Percentiles rank a stretch among this genome's conserved stretches.
Evolutionary conservation across 306 rosid species (phyloP).

Genomic region (Quercus glauca): DNA sequence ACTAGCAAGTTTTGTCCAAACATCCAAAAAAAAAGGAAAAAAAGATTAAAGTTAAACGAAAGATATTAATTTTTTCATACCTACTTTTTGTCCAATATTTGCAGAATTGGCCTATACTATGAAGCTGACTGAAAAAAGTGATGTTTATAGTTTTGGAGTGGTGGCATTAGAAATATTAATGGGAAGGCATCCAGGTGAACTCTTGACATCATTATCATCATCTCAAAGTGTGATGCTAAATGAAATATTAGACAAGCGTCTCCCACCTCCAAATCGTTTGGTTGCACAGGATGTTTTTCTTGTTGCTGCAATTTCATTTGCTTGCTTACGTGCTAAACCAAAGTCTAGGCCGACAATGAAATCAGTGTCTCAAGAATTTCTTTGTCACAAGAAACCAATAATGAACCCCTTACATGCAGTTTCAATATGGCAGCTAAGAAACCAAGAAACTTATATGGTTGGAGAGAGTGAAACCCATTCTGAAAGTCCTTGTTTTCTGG

Average conservation of each 20-base stretch:
- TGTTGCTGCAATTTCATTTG: constrained; percentile 1
- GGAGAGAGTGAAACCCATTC: no score
- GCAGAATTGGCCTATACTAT: constrained; percentile 1
- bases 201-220: no score
- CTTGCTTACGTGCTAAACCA: background rate
- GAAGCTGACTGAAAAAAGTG: constrained; percentile 10
- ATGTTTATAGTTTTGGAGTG: constrained; percentile 25
- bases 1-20: no score
- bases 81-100: background rate
- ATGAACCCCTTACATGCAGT: no score
- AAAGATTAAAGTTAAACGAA: no score
- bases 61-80: background rate
- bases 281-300: background rate
- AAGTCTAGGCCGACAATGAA: constrained; percentile 17
- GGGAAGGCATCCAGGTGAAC: constrained; percentile 8
- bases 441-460: no score
- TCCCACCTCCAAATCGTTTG: background rate
- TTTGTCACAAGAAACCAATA: no score
- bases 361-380: background rate
- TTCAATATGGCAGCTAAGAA: no score
- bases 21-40: no score
- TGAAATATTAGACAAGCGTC: constrained; percentile 1
- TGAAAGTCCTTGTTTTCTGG: no score
- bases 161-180: constrained; percentile 23
- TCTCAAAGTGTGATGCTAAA: constrained; percentile 1